These are phyloP conservation scores for Xylariaceae sp. DNA, from an alignment of 2,329 filamentous ascomycete species.

Conservation along the genomic window DNA sequence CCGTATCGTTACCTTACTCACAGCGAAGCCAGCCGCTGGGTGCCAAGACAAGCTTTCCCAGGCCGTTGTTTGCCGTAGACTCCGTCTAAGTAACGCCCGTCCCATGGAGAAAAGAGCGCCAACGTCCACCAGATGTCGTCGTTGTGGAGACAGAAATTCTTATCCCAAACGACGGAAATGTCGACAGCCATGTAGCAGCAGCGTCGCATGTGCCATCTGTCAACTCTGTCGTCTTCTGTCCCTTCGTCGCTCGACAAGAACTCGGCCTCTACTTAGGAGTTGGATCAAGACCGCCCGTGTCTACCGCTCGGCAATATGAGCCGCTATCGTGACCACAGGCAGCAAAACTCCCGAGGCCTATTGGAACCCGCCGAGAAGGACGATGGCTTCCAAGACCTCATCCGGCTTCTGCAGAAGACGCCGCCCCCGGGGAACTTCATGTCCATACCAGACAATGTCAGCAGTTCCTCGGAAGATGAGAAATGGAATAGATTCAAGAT, in stretches of 20 bases:
- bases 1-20: no score
- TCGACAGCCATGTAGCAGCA: constrained; percentile 4
- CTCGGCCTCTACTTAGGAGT: no score
- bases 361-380: constrained; percentile 23
- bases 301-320: constrained; percentile 5
- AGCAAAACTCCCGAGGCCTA: constrained; percentile 21
- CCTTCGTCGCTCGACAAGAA: not conserved
- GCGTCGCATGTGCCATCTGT: constrained; percentile 6
- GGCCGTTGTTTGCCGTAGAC: no score
- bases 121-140: constrained; percentile 8
- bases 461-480: constrained; percentile 18
- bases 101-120: constrained; percentile 11
- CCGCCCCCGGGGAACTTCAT: constrained; percentile 44
- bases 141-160: constrained; percentile 11
- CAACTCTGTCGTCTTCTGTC: constrained; percentile 10
- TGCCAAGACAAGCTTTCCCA: no score
- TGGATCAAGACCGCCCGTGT: no score
- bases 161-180: constrained; percentile 8
- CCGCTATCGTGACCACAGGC: constrained; percentile 9
- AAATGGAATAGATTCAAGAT: constrained; percentile 36
- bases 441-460: constrained; percentile 31
- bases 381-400: constrained; percentile 5
- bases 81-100: constrained; percentile 10
- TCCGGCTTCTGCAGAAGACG: constrained; percentile 37
- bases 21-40: no score